phyloP scores from a whole-genome alignment of 2,329 filamentous ascomycete species.

The Myrmaecium sp. region DNA sequence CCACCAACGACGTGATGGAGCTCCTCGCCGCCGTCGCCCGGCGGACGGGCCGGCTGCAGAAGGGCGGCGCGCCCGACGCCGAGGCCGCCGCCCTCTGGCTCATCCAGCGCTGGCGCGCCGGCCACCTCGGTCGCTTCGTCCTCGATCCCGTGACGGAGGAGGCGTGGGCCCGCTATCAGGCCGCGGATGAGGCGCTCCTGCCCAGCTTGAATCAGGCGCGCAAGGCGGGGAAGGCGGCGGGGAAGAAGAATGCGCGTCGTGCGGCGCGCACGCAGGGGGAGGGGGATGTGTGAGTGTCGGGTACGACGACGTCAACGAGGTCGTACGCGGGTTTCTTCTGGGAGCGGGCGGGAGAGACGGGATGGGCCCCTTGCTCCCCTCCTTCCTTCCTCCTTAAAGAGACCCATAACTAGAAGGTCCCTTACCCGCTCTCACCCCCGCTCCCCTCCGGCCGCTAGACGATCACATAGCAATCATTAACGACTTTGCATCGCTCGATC shows the following conservation, averaged over 20 bases:
- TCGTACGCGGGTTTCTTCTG: background rate
- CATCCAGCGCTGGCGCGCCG: conserved; percentile 66
- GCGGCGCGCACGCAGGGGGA: background rate
- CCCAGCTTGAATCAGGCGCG: conserved; percentile 52
- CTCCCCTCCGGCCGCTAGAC: no score
- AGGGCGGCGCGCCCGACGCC: conserved; percentile 52
- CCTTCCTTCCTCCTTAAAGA: no score
- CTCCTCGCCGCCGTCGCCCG: conserved; percentile 55
- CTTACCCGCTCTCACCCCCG: no score
- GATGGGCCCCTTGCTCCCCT: no score
- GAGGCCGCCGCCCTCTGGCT: conserved; percentile 65
- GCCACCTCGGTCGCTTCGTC: conserved; percentile 57
- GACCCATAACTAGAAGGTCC: no score
- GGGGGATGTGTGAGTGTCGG: background rate
- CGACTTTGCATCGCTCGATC: no score
- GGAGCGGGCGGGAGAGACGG: no score
- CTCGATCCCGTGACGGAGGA: conserved; percentile 58
- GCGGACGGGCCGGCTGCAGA: conserved; percentile 58
- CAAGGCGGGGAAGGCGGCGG: conserved; percentile 45
- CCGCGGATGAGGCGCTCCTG: conserved; percentile 27
- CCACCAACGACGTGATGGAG: conserved; percentile 70
- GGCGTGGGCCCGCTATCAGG: conserved; percentile 35
- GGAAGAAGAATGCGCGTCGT: no score
- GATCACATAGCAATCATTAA: no score
- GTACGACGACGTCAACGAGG: background rate